Evolutionary conservation across 2,329 filamentous ascomycete genomes (phyloP).

Genomic region (Microdochium bolleyi): DNA sequence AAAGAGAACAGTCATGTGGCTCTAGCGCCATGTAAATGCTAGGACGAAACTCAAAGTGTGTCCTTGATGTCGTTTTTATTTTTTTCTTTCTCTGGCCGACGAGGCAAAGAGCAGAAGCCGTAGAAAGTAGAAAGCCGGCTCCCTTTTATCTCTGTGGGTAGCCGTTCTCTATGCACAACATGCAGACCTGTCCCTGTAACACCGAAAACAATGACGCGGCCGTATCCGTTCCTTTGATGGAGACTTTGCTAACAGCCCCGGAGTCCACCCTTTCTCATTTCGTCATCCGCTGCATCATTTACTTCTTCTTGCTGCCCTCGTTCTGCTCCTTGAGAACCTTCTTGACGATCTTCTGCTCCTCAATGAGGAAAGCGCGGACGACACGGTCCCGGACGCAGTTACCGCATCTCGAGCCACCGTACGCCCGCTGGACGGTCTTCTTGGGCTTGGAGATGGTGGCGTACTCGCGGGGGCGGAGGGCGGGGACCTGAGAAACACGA

Average conservation of each 20-base stretch:
- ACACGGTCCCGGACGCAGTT: conserved; percentile 98
- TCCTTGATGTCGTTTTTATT: conserved; percentile 15
- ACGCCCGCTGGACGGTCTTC: conserved; percentile 98
- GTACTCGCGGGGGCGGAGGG: conserved; percentile 97
- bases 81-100: conserved; percentile 13
- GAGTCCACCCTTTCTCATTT: conserved; percentile 1
- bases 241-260: neutral
- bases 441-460: conserved; percentile 93
- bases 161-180: conserved; percentile 16
- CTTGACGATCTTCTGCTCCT: conserved; percentile 99
- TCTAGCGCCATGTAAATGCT: too few relatives aligned
- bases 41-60: too few relatives aligned
- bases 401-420: conserved; percentile 96
- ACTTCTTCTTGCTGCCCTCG: conserved; percentile 62
- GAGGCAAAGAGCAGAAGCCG: conserved; percentile 21
- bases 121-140: conserved; percentile 16
- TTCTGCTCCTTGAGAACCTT: conserved; percentile 99
- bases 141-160: conserved; percentile 13
- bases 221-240: conserved; percentile 20
- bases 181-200: conserved; percentile 24
- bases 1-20: too few relatives aligned
- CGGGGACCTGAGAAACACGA: conserved; percentile 60
- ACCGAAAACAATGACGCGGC: conserved; percentile 24
- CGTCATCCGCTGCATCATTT: conserved; percentile 29
- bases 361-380: conserved; percentile 96